These are phyloP conservation scores for Colletotrichum falcatum DNA, from an alignment of 2,329 filamentous ascomycete species.

Conservation along the genomic window DNA sequence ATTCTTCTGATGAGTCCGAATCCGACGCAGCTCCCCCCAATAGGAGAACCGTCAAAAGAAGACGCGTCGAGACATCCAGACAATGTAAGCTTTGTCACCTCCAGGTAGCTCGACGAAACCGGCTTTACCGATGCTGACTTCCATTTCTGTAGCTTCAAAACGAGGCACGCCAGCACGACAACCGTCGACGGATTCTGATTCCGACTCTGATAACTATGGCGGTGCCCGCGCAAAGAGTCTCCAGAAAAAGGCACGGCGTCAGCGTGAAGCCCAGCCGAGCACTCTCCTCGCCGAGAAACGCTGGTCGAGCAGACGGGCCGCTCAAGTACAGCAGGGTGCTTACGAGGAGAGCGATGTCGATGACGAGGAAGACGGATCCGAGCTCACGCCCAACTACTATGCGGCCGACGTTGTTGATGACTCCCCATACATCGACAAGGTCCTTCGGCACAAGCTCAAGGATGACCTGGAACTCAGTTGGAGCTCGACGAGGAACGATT, in stretches of 20 bases:
- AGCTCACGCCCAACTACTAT: constrained; percentile 73
- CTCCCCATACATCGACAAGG: constrained; percentile 87
- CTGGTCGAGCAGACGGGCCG: constrained; percentile 89
- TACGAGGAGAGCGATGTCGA: constrained; percentile 77
- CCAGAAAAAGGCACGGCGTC: constrained; percentile 82
- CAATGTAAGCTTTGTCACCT: constrained; percentile 63
- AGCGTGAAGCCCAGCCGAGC: constrained; percentile 75
- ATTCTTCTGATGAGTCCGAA: constrained; percentile 71
- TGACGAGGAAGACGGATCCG: constrained; percentile 73
- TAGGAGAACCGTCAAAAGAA: constrained; percentile 74
- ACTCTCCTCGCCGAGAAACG: constrained; percentile 83
- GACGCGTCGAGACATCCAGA: constrained; percentile 74
- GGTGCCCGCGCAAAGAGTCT: constrained; percentile 76
- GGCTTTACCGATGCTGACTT: constrained; percentile 15
- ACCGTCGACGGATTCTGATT: constrained; percentile 66
- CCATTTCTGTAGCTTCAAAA: constrained; percentile 64
- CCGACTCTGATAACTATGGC: constrained; percentile 83
- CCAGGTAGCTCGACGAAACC: neutral
- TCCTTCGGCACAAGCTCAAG: constrained; percentile 86
- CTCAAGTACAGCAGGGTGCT: constrained; percentile 72
- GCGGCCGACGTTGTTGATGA: constrained; percentile 78
- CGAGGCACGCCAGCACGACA: constrained; percentile 66
- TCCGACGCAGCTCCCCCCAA: constrained; percentile 74
- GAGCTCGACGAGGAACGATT: constrained; percentile 77
- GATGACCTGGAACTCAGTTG: constrained; percentile 71